phyloP scores from a whole-genome alignment of 2,329 filamentous ascomycete genomes.

The Alternaria triticina region DNA sequence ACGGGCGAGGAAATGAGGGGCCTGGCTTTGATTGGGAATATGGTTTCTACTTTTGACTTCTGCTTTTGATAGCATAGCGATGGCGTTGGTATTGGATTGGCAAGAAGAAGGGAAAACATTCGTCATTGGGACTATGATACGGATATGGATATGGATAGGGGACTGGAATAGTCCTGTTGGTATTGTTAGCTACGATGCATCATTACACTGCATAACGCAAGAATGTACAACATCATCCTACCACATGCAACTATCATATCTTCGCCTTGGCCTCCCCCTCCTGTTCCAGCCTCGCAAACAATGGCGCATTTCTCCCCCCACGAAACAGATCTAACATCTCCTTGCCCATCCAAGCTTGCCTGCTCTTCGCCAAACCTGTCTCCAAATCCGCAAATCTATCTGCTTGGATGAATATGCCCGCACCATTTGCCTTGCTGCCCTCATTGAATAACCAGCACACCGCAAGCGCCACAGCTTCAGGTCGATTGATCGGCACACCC shows the following conservation, averaged over 20 bases:
- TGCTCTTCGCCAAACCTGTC: constrained; percentile 53
- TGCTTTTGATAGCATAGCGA: constrained; percentile 21
- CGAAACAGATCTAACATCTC: constrained; percentile 59
- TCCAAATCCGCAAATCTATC: constrained; percentile 55
- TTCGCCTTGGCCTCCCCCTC: constrained; percentile 24
- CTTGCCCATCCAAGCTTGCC: constrained; percentile 57
- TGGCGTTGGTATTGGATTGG: constrained; percentile 14
- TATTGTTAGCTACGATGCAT: background rate
- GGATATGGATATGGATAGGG: background rate
- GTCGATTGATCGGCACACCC: constrained; percentile 57
- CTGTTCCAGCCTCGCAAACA: constrained; percentile 38
- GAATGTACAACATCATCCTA: constrained; percentile 1
- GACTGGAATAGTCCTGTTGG: background rate
- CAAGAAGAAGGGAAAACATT: background rate
- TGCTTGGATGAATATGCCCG: constrained; percentile 55
- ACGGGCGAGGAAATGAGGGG: constrained; percentile 36
- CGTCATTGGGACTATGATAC: background rate
- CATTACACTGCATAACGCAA: background rate
- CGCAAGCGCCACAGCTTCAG: constrained; percentile 52
- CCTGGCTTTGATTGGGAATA: background rate
- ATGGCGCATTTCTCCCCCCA: constrained; percentile 48
- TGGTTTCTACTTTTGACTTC: background rate
- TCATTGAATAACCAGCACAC: constrained; percentile 55
- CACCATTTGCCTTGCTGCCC: constrained; percentile 53
- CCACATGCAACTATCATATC: constrained; percentile 12